Base-by-base conservation (phyloP, 768 basidiomycete genomes). In the Boletus reticulatus region DNA sequence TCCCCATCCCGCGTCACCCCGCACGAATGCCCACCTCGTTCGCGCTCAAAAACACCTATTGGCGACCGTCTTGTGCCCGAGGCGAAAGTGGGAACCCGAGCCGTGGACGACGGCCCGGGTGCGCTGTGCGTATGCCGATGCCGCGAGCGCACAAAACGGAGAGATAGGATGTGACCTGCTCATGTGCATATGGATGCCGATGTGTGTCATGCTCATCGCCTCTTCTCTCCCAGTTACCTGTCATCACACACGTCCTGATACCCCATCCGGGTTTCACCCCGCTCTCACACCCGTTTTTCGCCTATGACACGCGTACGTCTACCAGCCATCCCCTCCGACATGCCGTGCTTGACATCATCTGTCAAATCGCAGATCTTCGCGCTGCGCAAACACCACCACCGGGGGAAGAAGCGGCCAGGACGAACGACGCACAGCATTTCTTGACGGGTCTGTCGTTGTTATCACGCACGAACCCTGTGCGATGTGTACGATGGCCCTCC, bases 401-500 rank as follows among this genome's bases (percentile, higher is more conserved):
- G 0, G 19, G 41, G 11, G 12, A 51, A 43, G 73, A 67, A 9
- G 59, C 57, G 22, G 39, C 56, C 39, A 70, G 63, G 52, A 24
- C 24, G 24, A 92, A 91, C 61, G 88, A 90, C 16, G 75, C 85
- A 2, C 87, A 89, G 65, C 98, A 99, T 72, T 85, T 98, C 43
- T 79, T 98, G 24, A 98, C 94, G 0, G 84, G 85, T 3, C 80
- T 85, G 17, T 84, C 86, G 1, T 77, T 98, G 24, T 98, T 75
- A 83, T 85, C 50, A 92, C 93, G 11, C 96, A 99, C 72, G 97
- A 99, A 63, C 97, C 97, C 0, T 99, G 97, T 63, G 81, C 98
- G 53, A 94, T 98, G 92, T 99, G 97, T 70, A 84, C 87, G 63
- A 99, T 99, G 97, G 92, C 94, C 3, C 74, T 97, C 7, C 97